Base-by-base conservation (phyloP, 2,329 filamentous ascomycete species). In the Monilinia fructicola region DNA sequence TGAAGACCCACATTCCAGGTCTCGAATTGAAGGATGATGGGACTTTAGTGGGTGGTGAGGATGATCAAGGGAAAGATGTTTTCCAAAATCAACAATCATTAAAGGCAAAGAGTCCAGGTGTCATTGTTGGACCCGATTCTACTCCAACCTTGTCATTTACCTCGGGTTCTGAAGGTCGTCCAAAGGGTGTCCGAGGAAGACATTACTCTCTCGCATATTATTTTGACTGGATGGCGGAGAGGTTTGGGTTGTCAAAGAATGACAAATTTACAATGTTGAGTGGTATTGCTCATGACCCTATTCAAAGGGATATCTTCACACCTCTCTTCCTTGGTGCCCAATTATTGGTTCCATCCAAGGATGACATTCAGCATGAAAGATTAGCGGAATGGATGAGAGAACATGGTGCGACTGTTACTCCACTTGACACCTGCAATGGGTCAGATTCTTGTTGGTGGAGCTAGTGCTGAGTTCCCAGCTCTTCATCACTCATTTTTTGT, bases 361-460 rank as follows among this genome's bases (percentile, higher is more conserved):
- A 97, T 69, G 88, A 93, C 72, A 98, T 98, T 68, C 86, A 89
- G 64, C 90, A 97, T 76, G 93, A 97, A 78, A 88, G 84, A 73
- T 82, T 97, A 18, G 89, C 89, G 5, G 92, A 96, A 75, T 99
- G 95, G 95, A 92, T 97, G 84, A 82, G 84, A 63, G 85, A 89
- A 63, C 85, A 90, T 74, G 80, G 84, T 65, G 87, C 90, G 3
- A 96, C 89, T 21, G 90, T 93, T 26, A 92, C 90, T 16, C 95
- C 95, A 98, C 78, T 80, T 98, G 50, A 99, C 95, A 1, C 95
- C 95, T 12, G 95, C 95, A 67, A 97, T 98, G 93, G 93, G 93
- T 65, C 92, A 97, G 73, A 95, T 98, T 69, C 81, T 98, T 2
- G 89, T 94, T n/a, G 93, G 93, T 54, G 92, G 91, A 71, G 90